Conservation (phyloP, 2,329 filamentous ascomycete species). For the Calonectria montana region DNA sequence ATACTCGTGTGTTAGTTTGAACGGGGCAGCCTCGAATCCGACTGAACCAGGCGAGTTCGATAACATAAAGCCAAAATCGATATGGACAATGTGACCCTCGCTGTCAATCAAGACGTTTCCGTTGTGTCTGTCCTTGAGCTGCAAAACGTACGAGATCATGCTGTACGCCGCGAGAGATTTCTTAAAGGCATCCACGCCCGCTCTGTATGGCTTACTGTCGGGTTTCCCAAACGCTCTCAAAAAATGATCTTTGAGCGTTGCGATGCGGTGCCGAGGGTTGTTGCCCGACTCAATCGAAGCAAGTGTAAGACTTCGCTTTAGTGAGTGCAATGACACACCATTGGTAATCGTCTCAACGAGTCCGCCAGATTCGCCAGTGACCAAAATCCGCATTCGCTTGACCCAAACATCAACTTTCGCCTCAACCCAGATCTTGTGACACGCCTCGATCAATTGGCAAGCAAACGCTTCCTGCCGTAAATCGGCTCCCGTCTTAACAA, state of each 20-base stretch:
- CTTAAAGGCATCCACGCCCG: conserved; percentile 82
- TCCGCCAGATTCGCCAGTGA: conserved; percentile 86
- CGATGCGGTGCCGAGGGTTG: conserved; percentile 80
- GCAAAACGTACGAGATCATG: conserved; percentile 84
- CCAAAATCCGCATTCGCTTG: conserved; percentile 87
- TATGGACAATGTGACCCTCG: conserved; percentile 87
- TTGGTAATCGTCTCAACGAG: conserved; percentile 91
- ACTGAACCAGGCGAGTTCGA: conserved; percentile 87
- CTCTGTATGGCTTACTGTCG: conserved; percentile 75
- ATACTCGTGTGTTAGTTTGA: conserved; percentile 88
- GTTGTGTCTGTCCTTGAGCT: conserved; percentile 88
- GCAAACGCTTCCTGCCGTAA: conserved; percentile 88
- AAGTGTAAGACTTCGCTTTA: conserved; percentile 84
- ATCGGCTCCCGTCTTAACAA: conserved; percentile 88
- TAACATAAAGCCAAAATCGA: conserved; percentile 91
- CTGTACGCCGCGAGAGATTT: conserved; percentile 87
- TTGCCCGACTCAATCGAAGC: conserved; percentile 78
- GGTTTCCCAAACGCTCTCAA: conserved; percentile 80
- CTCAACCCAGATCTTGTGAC: conserved; percentile 84
- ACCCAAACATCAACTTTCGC: conserved; percentile 85
- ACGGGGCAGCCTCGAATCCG: conserved; percentile 87
- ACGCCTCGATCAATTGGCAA: conserved; percentile 85
- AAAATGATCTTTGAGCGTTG: conserved; percentile 85
- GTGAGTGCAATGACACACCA: conserved; percentile 85
- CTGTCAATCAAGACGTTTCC: conserved; percentile 89